Base-by-base conservation (phyloP, 108 stramenopile genomes). In the Cyclotella choctawhatcheeana region DNA sequence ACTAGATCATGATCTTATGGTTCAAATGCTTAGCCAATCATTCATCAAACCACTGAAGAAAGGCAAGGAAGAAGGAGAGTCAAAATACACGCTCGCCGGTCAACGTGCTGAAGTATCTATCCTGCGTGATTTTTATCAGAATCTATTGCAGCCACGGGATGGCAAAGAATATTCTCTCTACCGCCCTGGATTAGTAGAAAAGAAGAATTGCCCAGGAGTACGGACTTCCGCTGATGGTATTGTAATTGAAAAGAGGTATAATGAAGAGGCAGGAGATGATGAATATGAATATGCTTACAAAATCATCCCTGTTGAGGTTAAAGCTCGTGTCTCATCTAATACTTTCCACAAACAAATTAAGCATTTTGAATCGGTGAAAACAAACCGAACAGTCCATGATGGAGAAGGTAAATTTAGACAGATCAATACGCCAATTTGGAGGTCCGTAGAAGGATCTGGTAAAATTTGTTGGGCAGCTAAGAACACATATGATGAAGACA, bases 81-180 rank as follows among this genome's bases (percentile, higher is more conserved):
- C 54, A 12, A 55, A 55, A 17, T 55, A 55, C 30, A 27, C 54
- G 27, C 3, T 16, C 17, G 6, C 7, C 13, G 54, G 54, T 5
- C 54, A 55, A 26, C 21, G 54, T 6, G 7, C 16, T 6, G 54
- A 55, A 31, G 27, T 2, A 5, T 5, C 2, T 6, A 6, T 55
- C 10, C 30, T 55, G 4, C 26, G 6, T 5, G 10, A 55, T 5
- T 31, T 55, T 55, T 26, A 14, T 55, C 29, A 48, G 17, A 55
- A 55, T 55, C 30, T 55, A 55, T 55, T 12, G 25, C 5, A n/a
- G n/a, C 54, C 54, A 17, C 25, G 54, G 21, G n/a, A n/a, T n/a
- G n/a, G n/a, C n/a, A n/a, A n/a, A n/a, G n/a, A n/a, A n/a, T n/a
- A n/a, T n/a, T n/a, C n/a, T n/a, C n/a, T n/a, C 54, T 55, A 17